A percentile compares a stretch with the other conserved stretches of the same genome.
Conservation (phyloP, 2,329 filamentous ascomycete genomes). For the Fusarium duplospermum region DNA sequence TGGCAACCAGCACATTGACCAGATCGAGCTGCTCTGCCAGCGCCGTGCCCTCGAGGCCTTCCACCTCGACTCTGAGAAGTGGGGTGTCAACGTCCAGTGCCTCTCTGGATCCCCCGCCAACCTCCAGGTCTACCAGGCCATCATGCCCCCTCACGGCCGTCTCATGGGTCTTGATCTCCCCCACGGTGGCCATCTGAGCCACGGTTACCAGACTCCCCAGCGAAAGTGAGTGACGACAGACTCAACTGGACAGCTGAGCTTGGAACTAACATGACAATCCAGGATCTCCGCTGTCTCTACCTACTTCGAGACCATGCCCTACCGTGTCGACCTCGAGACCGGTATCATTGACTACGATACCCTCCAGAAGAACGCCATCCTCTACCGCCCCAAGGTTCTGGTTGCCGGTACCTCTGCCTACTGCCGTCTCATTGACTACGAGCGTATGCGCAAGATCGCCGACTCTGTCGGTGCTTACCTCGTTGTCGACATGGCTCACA, state of each 20-base stretch:
- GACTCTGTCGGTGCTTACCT: constrained; percentile 95
- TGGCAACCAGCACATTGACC: constrained; percentile 98
- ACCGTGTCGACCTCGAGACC: constrained; percentile 88
- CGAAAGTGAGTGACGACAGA: constrained; percentile 75
- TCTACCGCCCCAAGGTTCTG: constrained; percentile 96
- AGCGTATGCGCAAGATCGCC: constrained; percentile 94
- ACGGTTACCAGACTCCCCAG: constrained; percentile 96
- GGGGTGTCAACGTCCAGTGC: constrained; percentile 99
- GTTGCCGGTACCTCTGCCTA: constrained; percentile 98
- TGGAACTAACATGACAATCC: not conserved
- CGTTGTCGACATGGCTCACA: constrained; percentile 98
- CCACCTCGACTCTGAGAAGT: constrained; percentile 85
- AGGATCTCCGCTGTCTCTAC: constrained; percentile 96
- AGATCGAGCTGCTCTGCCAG: constrained; percentile 96
- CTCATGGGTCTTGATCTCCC: constrained; percentile 97
- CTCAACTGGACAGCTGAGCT: not conserved
- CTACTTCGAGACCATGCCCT: constrained; percentile 99
- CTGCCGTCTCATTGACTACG: constrained; percentile 97
- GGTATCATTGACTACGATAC: constrained; percentile 97
- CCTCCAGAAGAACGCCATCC: constrained; percentile 87
- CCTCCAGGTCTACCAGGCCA: constrained; percentile 96
- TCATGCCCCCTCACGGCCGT: constrained; percentile 95
- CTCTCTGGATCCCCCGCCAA: constrained; percentile 95
- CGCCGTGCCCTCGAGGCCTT: constrained; percentile 92
- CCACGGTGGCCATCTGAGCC: constrained; percentile 93